Percentiles rank a stretch among this genome's conserved stretches.
These are phyloP conservation scores for Pseudogymnoascus destructans DNA, from an alignment of 2,329 filamentous ascomycete species.

Conservation along the genomic window DNA sequence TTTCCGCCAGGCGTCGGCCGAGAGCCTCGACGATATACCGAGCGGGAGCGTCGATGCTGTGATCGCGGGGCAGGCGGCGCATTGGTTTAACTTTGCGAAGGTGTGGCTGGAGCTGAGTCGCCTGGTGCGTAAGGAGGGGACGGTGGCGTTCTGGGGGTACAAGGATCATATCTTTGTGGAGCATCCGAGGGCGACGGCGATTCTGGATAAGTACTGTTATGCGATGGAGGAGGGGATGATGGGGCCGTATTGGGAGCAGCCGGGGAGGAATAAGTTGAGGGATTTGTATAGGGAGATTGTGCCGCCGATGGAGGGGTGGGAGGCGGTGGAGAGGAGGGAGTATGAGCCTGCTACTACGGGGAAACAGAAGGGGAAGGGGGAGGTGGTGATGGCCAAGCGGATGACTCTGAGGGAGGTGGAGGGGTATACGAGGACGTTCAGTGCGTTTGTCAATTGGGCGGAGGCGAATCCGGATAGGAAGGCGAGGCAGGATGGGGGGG, in stretches of 20 bases:
- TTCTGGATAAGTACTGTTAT: conserved; percentile 45
- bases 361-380: conserved; percentile 28
- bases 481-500: conserved; percentile 39
- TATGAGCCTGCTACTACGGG: conserved; percentile 41
- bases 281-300: conserved; percentile 37
- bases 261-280: conserved; percentile 42
- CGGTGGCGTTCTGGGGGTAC: conserved; percentile 54
- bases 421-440: conserved; percentile 49
- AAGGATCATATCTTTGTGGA: conserved; percentile 48
- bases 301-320: conserved; percentile 39
- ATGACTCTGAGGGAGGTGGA: conserved; percentile 45
- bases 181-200: conserved; percentile 36
- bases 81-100: conserved; percentile 49
- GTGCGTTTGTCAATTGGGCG: conserved; percentile 44
- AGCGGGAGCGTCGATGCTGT: conserved; percentile 39
- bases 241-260: conserved; percentile 48
- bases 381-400: conserved; percentile 38
- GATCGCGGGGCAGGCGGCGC: conserved; percentile 42
- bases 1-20: conserved; percentile 38
- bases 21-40: conserved; percentile 38
- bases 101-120: conserved; percentile 43
- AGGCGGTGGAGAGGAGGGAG: conserved; percentile 37
- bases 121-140: conserved; percentile 41
- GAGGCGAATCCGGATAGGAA: conserved; percentile 38
- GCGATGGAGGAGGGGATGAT: conserved; percentile 37